Evolutionary conservation across 2,329 filamentous ascomycete genomes (phyloP), one percentile per base, ranked within the genome.

Genomic region (Zarea fungicola): DNA sequence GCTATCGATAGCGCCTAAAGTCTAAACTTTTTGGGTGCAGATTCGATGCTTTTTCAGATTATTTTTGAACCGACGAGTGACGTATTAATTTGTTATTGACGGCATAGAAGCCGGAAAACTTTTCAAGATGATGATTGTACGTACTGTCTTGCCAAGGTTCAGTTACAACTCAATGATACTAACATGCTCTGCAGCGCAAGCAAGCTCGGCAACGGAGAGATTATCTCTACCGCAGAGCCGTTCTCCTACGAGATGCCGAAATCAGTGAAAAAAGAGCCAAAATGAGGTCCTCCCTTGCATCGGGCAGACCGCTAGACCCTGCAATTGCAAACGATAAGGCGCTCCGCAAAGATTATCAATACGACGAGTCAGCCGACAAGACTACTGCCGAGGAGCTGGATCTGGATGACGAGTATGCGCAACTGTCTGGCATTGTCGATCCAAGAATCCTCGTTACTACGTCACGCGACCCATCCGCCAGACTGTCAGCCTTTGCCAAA

Each of bases 251-350:
- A 58, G 89, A 96, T 71, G 92, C 92, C 53, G 92, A 96, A 62
- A 95, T 95, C 56, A 87, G 87, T 50, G 89, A 95, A 65, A 96
- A 96, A 67, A 78, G 92, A 60, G 86, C 91, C 32, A 88, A 95
- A 65, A 73, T 99, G 48, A 87, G 91, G 65, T 83, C 85, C 28
- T 90, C 91, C 9, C 77, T 97, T 43, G 92, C 93, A 19, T 89
- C 87, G 9, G 93, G 93, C 55, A 95, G 93, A 63, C 87, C 89
- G 8, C 72, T 96, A 41, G 87, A 92, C 57, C 81, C 87, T 21
- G 75, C 79, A 29, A 87, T 97, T 56, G 89, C 91, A 48, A 87
- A 95, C 62, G 92, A 99, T 70, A 89, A 89, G 67, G 65, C 78
- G 25, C 71, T 99, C 48, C 81, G 91, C 36, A 84, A 88, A 62